Percentiles rank a stretch among this genome's conserved stretches.
Evolutionary conservation across 73 alveolate genomes (phyloP).

Genomic region (Paramecium sonneborni): DNA sequence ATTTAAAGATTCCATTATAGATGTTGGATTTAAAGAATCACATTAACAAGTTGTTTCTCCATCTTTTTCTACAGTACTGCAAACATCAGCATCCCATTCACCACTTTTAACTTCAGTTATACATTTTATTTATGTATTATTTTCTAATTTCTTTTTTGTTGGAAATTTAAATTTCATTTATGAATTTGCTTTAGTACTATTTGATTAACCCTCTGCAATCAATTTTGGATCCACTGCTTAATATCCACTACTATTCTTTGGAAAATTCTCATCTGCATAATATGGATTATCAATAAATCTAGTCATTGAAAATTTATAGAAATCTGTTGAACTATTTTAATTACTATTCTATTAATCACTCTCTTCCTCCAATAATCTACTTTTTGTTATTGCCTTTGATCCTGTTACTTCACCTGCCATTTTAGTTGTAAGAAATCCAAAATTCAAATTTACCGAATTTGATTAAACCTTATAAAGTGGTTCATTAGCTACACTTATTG

Average conservation of each 20-base stretch:
- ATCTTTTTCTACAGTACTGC: background rate
- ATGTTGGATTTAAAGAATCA: background rate
- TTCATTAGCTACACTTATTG: background rate
- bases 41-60: background rate
- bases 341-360: background rate
- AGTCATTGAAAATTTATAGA: background rate
- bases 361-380: background rate
- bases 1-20: background rate
- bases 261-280: background rate
- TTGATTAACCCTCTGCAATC: background rate
- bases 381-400: background rate
- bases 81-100: conserved; percentile 9
- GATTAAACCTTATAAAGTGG: background rate
- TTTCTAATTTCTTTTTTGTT: background rate
- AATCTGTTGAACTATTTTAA: background rate
- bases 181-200: background rate
- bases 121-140: background rate
- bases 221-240: background rate
- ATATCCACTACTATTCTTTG: background rate
- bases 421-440: conserved; percentile 4
- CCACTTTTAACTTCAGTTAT: background rate
- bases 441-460: background rate
- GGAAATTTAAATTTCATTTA: background rate
- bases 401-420: background rate
- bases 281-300: conserved; percentile 20